Evolutionary conservation across 306 rosid species (phyloP).

Genomic region (Gastrolobium villosum): DNA sequence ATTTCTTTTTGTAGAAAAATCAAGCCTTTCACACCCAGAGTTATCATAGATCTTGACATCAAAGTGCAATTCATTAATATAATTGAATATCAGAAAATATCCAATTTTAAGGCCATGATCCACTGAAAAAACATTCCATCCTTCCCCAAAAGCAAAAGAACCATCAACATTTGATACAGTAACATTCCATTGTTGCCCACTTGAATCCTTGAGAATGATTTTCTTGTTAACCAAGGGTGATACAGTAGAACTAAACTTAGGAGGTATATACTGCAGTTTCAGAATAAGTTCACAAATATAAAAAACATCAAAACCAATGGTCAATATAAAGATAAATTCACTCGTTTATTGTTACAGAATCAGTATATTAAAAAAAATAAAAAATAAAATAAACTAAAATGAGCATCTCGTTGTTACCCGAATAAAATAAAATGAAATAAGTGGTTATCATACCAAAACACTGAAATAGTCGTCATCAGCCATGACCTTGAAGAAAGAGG

Average conservation of each 20-base stretch:
- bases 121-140: conserved; percentile 69
- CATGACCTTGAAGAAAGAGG: conserved; percentile 76
- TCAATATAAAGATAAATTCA: neutral
- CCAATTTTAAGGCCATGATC: conserved; percentile 65
- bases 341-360: neutral
- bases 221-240: conserved; percentile 52
- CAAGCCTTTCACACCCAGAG: conserved; percentile 64
- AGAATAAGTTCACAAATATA: conserved; percentile 28
- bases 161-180: conserved; percentile 53
- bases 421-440: neutral
- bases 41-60: conserved; percentile 61
- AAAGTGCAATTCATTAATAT: conserved; percentile 52
- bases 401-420: too few relatives aligned
- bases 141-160: conserved; percentile 61
- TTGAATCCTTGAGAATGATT: conserved; percentile 62
- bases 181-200: conserved; percentile 60
- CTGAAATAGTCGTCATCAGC: conserved; percentile 47
- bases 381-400: too few relatives aligned
- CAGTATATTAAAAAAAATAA: too few relatives aligned
- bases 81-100: conserved; percentile 62
- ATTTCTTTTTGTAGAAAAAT: conserved; percentile 41
- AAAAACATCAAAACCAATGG: conserved; percentile 1
- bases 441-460: conserved; percentile 56
- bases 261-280: conserved; percentile 70
- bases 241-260: conserved; percentile 55